Percentiles rank a stretch among this genome's conserved stretches.
These are phyloP conservation scores for Plenodomus lindquistii DNA, from an alignment of 2,329 filamentous ascomycete genomes.

Conservation along the genomic window DNA sequence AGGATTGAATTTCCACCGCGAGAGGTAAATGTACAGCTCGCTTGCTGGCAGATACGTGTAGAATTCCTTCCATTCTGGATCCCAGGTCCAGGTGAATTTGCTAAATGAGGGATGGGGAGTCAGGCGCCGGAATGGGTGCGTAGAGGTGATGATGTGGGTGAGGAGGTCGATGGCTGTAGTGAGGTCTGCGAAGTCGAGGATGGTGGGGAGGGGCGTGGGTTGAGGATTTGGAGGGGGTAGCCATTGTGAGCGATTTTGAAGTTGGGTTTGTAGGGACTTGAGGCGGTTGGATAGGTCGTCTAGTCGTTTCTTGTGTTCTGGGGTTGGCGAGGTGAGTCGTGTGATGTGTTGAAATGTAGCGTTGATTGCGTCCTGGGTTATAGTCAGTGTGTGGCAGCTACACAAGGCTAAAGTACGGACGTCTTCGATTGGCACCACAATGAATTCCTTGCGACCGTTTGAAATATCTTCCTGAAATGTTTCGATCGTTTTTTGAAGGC, in stretches of 20 bases:
- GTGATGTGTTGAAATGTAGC: neutral
- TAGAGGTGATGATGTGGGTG: constrained; percentile 5
- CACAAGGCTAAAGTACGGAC: neutral
- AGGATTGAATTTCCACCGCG: constrained; percentile 13
- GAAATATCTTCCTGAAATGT: constrained; percentile 1
- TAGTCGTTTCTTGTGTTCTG: constrained; percentile 1
- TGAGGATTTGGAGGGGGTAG: constrained; percentile 1
- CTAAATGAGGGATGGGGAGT: constrained; percentile 8
- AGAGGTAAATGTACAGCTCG: constrained; percentile 12
- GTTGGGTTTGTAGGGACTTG: constrained; percentile 5
- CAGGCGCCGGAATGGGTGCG: neutral
- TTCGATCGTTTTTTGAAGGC: constrained; percentile 3
- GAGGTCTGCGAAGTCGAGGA: constrained; percentile 17
- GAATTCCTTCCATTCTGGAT: constrained; percentile 18
- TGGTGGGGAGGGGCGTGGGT: neutral
- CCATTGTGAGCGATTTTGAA: constrained; percentile 10
- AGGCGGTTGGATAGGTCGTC: neutral
- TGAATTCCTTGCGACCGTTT: neutral
- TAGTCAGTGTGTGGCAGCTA: neutral
- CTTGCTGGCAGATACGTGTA: constrained; percentile 9
- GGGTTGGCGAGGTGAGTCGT: constrained; percentile 1
- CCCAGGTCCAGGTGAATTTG: constrained; percentile 15
- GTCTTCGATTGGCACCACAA: neutral
- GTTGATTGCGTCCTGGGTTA: neutral
- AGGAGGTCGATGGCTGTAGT: constrained; percentile 12